These are phyloP conservation scores for Sporothrix humicola DNA, from an alignment of 2,329 filamentous ascomycete species.

Conservation along the genomic window DNA sequence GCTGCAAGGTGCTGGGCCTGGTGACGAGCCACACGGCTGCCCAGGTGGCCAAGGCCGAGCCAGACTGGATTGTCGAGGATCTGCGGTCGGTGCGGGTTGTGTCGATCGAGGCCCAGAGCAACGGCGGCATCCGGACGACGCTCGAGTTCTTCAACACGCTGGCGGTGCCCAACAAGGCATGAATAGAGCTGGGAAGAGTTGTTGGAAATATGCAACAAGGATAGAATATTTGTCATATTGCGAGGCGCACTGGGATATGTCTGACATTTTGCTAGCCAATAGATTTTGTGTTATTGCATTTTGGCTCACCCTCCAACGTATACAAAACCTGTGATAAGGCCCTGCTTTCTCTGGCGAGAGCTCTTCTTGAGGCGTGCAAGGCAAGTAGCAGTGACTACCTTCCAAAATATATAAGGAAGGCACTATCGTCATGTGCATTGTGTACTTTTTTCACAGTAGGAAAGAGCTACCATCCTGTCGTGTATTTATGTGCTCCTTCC, in stretches of 20 bases:
- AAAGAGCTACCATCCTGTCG: too few species aligned
- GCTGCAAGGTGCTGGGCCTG: conserved; percentile 82
- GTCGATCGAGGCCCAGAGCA: conserved; percentile 60
- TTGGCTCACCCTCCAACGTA: too few species aligned
- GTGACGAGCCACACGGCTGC: conserved; percentile 80
- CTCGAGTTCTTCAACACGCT: conserved; percentile 71
- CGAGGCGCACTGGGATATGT: not conserved
- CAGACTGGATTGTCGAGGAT: conserved; percentile 86
- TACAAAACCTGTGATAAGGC: not conserved
- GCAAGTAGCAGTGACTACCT: too few species aligned
- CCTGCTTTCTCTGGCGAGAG: too few species aligned
- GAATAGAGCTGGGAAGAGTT: not conserved
- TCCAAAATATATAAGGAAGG: too few species aligned
- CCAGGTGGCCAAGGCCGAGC: conserved; percentile 74
- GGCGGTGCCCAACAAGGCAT: conserved; percentile 38
- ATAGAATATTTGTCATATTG: not conserved
- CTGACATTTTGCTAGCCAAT: not conserved
- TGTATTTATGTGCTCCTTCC: too few species aligned
- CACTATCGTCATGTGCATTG: too few species aligned
- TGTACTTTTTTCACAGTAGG: too few species aligned
- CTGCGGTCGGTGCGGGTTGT: conserved; percentile 73
- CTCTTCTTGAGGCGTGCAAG: too few species aligned
- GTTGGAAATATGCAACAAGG: not conserved
- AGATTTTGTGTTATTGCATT: not conserved
- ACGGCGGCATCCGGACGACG: conserved; percentile 48